Conservation (phyloP, 2,329 filamentous ascomycete genomes). For the Septoria linicola region DNA sequence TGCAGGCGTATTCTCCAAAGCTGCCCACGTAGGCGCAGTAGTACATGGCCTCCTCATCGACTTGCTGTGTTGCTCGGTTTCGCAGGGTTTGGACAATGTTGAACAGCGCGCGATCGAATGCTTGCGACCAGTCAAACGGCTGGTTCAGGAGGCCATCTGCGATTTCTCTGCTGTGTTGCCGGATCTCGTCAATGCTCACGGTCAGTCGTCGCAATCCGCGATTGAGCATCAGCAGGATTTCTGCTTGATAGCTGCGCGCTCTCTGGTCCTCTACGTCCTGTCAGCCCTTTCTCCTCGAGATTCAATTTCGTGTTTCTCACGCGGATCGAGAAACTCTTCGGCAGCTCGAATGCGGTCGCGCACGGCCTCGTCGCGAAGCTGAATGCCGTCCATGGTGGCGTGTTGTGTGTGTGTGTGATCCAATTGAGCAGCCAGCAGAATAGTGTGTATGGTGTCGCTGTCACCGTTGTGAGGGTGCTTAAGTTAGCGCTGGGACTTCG, state of each 20-base stretch:
- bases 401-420: background rate
- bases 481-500: no score
- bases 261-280: constrained; percentile 52
- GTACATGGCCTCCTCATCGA: constrained; percentile 73
- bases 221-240: constrained; percentile 76
- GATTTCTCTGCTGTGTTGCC: constrained; percentile 80
- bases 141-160: constrained; percentile 75
- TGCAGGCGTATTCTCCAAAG: constrained; percentile 92
- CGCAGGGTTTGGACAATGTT: constrained; percentile 80
- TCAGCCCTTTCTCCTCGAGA: constrained; percentile 13
- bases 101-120: constrained; percentile 88
- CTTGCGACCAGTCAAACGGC: constrained; percentile 83
- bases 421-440: background rate
- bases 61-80: constrained; percentile 72
- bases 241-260: constrained; percentile 76
- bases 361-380: constrained; percentile 80
- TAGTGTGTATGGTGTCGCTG: background rate
- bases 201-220: constrained; percentile 58
- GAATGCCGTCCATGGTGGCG: constrained; percentile 64
- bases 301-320: constrained; percentile 54
- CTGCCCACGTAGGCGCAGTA: constrained; percentile 97
- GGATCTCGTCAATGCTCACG: constrained; percentile 78
- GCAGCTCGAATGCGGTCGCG: constrained; percentile 81
- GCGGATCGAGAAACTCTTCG: constrained; percentile 90
- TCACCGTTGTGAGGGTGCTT: background rate